Conservation (phyloP, 768 basidiomycete species). For the Trichaptum fuscoviolaceum region DNA sequence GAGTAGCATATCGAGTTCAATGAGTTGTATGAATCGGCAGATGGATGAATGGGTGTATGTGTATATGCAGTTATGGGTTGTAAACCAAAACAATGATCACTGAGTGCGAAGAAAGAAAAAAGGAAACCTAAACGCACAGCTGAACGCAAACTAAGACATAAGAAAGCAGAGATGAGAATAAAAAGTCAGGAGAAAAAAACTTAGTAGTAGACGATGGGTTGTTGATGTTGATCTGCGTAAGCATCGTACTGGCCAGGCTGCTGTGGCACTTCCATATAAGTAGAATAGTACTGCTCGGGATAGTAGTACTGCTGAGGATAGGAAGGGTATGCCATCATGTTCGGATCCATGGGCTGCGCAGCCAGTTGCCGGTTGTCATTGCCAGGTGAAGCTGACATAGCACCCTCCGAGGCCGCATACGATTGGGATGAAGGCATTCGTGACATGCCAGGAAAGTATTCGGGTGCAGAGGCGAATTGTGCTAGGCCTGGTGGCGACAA, state of each 20-base stretch:
- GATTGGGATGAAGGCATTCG: slow-evolving; percentile 10
- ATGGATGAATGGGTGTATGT: not conserved
- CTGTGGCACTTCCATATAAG: slow-evolving; percentile 59
- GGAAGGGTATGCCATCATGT: slow-evolving; percentile 50
- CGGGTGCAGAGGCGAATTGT: not conserved
- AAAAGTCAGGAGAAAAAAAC: slow-evolving; percentile 7
- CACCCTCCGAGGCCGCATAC: slow-evolving; percentile 7
- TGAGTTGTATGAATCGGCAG: not conserved
- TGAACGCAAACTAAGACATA: slow-evolving; percentile 5
- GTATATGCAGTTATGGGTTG: not conserved
- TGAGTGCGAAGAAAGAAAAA: slow-evolving; percentile 17
- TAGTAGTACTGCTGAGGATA: slow-evolving; percentile 65
- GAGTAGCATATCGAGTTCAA: not conserved
- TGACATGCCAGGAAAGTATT: slow-evolving; percentile 10
- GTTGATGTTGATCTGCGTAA: slow-evolving; percentile 47
- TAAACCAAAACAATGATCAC: slow-evolving; percentile 7
- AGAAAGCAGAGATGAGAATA: slow-evolving; percentile 3
- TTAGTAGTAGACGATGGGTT: slow-evolving; percentile 61
- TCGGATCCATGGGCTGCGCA: slow-evolving; percentile 26
- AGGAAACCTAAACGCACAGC: not conserved
- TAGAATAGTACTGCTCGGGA: slow-evolving; percentile 64
- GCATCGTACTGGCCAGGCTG: slow-evolving; percentile 62
- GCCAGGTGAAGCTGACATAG: not conserved
- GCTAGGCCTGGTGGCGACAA: slow-evolving; percentile 20
- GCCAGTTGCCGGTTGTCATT: slow-evolving; percentile 13